Evolutionary conservation across 2,329 filamentous ascomycete genomes (phyloP), one percentile per base, ranked within the genome.

Genomic region (Botrytis aclada): DNA sequence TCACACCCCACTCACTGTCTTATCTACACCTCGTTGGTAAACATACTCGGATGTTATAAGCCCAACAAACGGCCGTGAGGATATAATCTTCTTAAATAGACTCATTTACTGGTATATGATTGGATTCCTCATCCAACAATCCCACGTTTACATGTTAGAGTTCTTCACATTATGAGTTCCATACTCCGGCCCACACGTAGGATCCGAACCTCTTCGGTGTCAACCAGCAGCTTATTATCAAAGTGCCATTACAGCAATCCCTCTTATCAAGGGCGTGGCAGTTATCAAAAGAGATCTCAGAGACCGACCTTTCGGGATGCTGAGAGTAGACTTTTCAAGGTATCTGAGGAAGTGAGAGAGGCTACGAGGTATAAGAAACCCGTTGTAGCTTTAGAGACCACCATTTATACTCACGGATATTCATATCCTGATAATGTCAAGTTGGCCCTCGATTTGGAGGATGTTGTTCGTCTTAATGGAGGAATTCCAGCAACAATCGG

Each of bases 371-470:
- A 89, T 20, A 90, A 90, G 72, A 90, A 89, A 78, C 95, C 96
- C 0, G 91, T 99, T 6, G 95, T 99, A 18, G 96, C 95, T 25
- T 87, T 99, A 7, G 96, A 99, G 83, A 94, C 93, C 2, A 97
- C 96, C 7, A 98, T 99, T 78, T 98, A 99, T 83, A 99, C 96
- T 1, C 96, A 99, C 83, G 95, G 94, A 86, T 92, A 90, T 76
- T 90, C 91, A 3, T 92, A 92, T 77, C 91, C 91, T 0, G 88
- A 92, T 41, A 93, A 93, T 77, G 83, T 92, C 58, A 90, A 92
- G 34, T 86, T 99, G 22, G 93, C 93, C 63, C 84, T 89, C 32
- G 87, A 91, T 64, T 88, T 98, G 74, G 93, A 98, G 80, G 89
- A 90, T 20, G 86, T 97, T 58, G 92, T 98, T 67, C 92, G 96